Evolutionary conservation across 441 rosid species (phyloP).

Genomic region (Omphalea diandra): DNA sequence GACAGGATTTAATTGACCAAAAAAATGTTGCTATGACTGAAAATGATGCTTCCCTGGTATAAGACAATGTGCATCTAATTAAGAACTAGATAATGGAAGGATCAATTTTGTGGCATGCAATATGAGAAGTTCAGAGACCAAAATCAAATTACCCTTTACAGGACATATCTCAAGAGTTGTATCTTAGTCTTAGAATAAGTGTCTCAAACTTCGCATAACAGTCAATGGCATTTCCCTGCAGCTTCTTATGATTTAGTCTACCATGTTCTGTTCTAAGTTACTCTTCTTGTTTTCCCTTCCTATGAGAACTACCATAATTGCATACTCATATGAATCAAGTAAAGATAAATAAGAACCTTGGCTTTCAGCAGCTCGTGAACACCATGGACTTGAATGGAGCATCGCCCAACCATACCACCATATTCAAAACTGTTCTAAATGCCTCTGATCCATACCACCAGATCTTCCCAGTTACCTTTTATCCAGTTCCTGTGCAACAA

Average conservation of each 20-base stretch:
- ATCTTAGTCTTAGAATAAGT: neutral
- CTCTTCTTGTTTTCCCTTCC: neutral
- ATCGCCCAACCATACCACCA: too few relatives aligned
- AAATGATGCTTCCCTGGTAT: neutral
- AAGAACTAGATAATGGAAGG: neutral
- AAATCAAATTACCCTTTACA: neutral
- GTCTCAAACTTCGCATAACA: too few relatives aligned
- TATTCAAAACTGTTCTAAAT: too few relatives aligned
- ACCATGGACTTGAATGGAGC: neutral
- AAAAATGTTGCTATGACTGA: neutral
- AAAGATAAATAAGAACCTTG: neutral
- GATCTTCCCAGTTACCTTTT: neutral
- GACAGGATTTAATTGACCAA: constrained; percentile 1
- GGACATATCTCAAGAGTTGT: neutral
- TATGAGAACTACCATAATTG: neutral
- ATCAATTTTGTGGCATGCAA: neutral
- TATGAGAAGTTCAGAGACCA: neutral
- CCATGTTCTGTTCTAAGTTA: too few relatives aligned
- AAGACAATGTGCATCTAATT: too few relatives aligned
- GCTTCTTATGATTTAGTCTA: too few relatives aligned
- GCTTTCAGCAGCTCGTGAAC: neutral
- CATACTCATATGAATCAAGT: neutral
- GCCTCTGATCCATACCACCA: too few relatives aligned
- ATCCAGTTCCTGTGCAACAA: neutral
- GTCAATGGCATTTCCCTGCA: too few relatives aligned